A percentile compares a stretch with the other conserved stretches of the same genome.
Conservation (phyloP, 805 yeast genomes). For the Lipomyces sp. region DNA sequence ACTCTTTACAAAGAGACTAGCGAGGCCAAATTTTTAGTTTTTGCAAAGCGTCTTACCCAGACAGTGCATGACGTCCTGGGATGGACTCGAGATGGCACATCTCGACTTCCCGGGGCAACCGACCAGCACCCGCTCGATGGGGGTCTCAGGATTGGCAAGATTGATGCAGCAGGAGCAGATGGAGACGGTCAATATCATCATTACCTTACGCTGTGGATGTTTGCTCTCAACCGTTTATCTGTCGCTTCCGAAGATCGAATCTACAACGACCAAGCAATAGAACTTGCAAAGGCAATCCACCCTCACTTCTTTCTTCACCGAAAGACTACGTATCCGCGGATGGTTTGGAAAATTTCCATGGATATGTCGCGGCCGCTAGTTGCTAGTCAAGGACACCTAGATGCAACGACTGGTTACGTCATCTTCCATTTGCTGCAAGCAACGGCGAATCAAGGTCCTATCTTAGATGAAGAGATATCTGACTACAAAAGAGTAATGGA, state of each 20-base stretch:
- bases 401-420: slow-evolving; percentile 13
- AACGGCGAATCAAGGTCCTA: slow-evolving; percentile 12
- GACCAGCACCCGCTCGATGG: slow-evolving; percentile 11
- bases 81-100: slow-evolving; percentile 14
- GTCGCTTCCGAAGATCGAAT: slow-evolving; percentile 8
- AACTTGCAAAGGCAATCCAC: slow-evolving; percentile 13
- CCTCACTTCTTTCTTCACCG: slow-evolving; percentile 13
- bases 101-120: slow-evolving; percentile 14
- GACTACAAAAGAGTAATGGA: slow-evolving; percentile 14
- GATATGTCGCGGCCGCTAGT: slow-evolving; percentile 15
- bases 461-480: slow-evolving; percentile 11
- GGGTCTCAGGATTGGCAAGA: slow-evolving; percentile 12
- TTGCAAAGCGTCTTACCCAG: slow-evolving; percentile 15
- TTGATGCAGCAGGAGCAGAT: slow-evolving; percentile 12
- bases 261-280: slow-evolving; percentile 13
- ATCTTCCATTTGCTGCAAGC: slow-evolving; percentile 12
- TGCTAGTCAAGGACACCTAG: slow-evolving; percentile 15
- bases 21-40: slow-evolving; percentile 6
- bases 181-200: slow-evolving; percentile 16
- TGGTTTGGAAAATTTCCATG: slow-evolving; percentile 16
- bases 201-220: slow-evolving; percentile 17
- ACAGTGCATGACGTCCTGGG: slow-evolving; percentile 11
- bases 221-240: slow-evolving; percentile 15
- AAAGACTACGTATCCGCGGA: slow-evolving; percentile 7
- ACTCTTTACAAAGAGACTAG: slow-evolving; percentile 12